Evolutionary conservation across 805 yeast species (phyloP).

Genomic region (Candida ponderosae): DNA sequence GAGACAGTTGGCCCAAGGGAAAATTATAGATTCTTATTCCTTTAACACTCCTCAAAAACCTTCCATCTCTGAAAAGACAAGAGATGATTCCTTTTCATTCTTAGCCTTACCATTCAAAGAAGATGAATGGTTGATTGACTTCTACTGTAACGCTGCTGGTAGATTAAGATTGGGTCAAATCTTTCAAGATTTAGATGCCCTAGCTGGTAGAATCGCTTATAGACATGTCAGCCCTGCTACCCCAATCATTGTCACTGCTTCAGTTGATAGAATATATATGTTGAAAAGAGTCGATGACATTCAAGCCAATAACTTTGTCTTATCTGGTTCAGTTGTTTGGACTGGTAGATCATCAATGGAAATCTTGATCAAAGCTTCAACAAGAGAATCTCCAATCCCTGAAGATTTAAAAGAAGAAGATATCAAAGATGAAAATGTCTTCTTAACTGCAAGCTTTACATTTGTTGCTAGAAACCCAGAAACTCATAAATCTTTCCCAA

Average conservation of each 20-base stretch:
- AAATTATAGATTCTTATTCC: slow-evolving; percentile 59
- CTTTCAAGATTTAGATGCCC: slow-evolving; percentile 88
- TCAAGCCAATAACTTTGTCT: slow-evolving; percentile 61
- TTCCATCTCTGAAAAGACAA: slow-evolving; percentile 61
- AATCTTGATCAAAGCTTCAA: slow-evolving; percentile 82
- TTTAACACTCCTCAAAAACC: slow-evolving; percentile 68
- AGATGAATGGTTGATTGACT: slow-evolving; percentile 75
- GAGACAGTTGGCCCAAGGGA: slow-evolving; percentile 66
- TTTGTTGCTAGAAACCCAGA: slow-evolving; percentile 93
- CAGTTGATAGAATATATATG: slow-evolving; percentile 87
- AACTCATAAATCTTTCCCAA: slow-evolving; percentile 84
- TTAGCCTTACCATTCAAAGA: slow-evolving; percentile 75
- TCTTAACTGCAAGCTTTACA: slow-evolving; percentile 85
- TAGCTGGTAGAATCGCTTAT: slow-evolving; percentile 91
- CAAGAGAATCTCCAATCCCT: slow-evolving; percentile 53
- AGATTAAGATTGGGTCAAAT: slow-evolving; percentile 86
- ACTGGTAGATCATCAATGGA: slow-evolving; percentile 96
- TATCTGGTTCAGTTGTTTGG: slow-evolving; percentile 92
- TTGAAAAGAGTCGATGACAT: slow-evolving; percentile 78
- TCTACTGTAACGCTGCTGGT: slow-evolving; percentile 87
- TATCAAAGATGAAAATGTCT: slow-evolving; percentile 59
- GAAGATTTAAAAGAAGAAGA: slow-evolving; percentile 44
- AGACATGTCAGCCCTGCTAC: slow-evolving; percentile 92
- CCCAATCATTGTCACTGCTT: slow-evolving; percentile 93
- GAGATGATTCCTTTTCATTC: slow-evolving; percentile 69